A percentile compares a stretch with the other conserved stretches of the same genome.
These are phyloP conservation scores for Colletotrichum neosansevieriae DNA, from an alignment of 2,329 filamentous ascomycete species.

Conservation along the genomic window DNA sequence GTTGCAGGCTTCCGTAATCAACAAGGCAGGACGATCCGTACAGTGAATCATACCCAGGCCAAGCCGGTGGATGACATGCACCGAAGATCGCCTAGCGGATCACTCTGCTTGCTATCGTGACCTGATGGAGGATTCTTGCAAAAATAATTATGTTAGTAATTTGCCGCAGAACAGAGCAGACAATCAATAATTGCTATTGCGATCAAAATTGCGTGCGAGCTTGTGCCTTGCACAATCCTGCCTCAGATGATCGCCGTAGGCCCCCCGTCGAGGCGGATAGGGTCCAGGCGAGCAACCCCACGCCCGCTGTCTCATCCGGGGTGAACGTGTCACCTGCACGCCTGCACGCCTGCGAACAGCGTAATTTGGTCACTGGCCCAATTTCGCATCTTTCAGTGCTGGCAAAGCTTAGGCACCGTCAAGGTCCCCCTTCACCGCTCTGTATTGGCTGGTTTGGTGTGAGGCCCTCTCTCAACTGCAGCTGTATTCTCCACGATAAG, in stretches of 20 bases:
- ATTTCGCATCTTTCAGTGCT: conserved; percentile 16
- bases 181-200: conserved; percentile 17
- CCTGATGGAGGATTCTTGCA: not conserved
- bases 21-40: conserved; percentile 6
- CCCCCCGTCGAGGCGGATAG: conserved; percentile 4
- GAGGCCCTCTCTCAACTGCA: conserved; percentile 30
- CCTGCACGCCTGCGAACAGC: not conserved
- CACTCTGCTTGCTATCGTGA: conserved; percentile 1
- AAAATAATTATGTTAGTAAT: not conserved
- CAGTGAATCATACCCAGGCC: not conserved
- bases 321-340: conserved; percentile 30
- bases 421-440: conserved; percentile 31
- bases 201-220: conserved; percentile 25
- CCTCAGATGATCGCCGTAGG: conserved; percentile 27
- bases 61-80: not conserved
- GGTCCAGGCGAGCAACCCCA: conserved; percentile 24
- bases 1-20: conserved; percentile 8
- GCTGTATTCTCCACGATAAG: conserved; percentile 3
- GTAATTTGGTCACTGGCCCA: conserved; percentile 19
- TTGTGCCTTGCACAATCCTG: conserved; percentile 24
- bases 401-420: conserved; percentile 6
- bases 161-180: not conserved
- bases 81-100: not conserved
- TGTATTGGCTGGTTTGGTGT: conserved; percentile 10
- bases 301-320: conserved; percentile 25